Conservation (phyloP, 441 rosid genomes). For the Isatis lusitanica region DNA sequence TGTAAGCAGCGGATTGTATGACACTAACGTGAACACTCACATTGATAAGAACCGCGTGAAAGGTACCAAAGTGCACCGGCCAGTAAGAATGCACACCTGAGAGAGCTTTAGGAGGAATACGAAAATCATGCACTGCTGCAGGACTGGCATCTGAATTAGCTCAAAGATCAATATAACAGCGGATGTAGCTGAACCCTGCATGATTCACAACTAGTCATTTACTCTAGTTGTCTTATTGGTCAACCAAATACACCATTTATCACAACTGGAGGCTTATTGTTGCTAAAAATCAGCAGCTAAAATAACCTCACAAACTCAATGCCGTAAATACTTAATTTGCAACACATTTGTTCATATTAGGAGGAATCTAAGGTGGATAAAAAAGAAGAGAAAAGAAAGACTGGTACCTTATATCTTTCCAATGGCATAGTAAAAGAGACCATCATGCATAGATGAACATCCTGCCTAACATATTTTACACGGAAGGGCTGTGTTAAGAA, state of each 20-base stretch:
- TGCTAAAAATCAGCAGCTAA: not conserved
- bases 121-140: constrained; percentile 86
- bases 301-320: not conserved
- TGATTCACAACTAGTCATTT: not conserved
- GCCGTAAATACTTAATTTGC: not conserved
- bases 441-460: constrained; percentile 77
- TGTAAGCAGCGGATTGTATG: constrained; percentile 57
- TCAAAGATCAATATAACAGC: constrained; percentile 90
- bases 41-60: constrained; percentile 86
- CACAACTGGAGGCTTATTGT: not conserved
- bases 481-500: constrained; percentile 88
- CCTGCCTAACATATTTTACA: constrained; percentile 91
- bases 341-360: not conserved
- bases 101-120: constrained; percentile 95
- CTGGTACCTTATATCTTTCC: constrained; percentile 57
- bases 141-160: constrained; percentile 56
- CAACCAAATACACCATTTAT: constrained; percentile 10
- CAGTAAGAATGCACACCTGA: constrained; percentile 91
- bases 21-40: constrained; percentile 76
- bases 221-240: not conserved
- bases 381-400: not conserved
- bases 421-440: constrained; percentile 74
- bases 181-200: constrained; percentile 75
- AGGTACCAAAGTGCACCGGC: constrained; percentile 86
- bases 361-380: not conserved